These are phyloP conservation scores for Orychophragmus violaceus DNA, from an alignment of 345 rosid genomes.

Conservation along the genomic window DNA sequence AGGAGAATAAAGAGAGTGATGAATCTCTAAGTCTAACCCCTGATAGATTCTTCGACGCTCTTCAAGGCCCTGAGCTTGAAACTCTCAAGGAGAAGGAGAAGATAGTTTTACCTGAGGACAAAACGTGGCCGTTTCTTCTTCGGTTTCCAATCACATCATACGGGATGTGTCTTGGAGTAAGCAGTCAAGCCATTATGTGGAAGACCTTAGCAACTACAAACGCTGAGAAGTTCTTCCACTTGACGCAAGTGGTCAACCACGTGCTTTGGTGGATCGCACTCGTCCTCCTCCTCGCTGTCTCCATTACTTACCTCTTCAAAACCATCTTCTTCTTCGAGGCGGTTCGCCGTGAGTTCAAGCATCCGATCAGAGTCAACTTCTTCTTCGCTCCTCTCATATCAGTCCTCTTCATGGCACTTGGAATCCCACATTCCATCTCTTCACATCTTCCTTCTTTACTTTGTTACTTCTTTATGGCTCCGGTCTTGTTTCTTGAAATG, in stretches of 20 bases:
- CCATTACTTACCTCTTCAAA: conserved; percentile 55
- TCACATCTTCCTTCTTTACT: conserved; percentile 38
- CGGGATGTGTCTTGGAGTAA: conserved; percentile 86
- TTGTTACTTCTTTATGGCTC: conserved; percentile 84
- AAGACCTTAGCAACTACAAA: conserved; percentile 58
- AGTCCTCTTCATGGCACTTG: conserved; percentile 68
- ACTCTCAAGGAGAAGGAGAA: conserved; percentile 69
- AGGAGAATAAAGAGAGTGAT: conserved; percentile 33
- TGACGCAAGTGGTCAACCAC: conserved; percentile 38
- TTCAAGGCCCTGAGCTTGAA: conserved; percentile 87
- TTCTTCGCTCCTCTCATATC: conserved; percentile 92
- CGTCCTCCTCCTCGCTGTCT: conserved; percentile 42
- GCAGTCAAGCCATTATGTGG: conserved; percentile 94
- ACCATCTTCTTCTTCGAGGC: conserved; percentile 71
- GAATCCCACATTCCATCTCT: conserved; percentile 54
- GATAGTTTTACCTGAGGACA: conserved; percentile 68
- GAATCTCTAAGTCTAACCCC: conserved; percentile 52
- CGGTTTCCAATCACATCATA: conserved; percentile 70
- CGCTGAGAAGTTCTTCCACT: conserved; percentile 64
- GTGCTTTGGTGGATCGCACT: conserved; percentile 66
- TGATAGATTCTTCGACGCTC: conserved; percentile 74
- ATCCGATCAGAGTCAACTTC: conserved; percentile 86
- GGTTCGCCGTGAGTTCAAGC: conserved; percentile 78
- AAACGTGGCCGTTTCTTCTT: conserved; percentile 85
- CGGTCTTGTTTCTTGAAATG: conserved; percentile 63